Evolutionary conservation across 768 basidiomycete genomes (phyloP).

Genomic region (Sutorius australiensis): DNA sequence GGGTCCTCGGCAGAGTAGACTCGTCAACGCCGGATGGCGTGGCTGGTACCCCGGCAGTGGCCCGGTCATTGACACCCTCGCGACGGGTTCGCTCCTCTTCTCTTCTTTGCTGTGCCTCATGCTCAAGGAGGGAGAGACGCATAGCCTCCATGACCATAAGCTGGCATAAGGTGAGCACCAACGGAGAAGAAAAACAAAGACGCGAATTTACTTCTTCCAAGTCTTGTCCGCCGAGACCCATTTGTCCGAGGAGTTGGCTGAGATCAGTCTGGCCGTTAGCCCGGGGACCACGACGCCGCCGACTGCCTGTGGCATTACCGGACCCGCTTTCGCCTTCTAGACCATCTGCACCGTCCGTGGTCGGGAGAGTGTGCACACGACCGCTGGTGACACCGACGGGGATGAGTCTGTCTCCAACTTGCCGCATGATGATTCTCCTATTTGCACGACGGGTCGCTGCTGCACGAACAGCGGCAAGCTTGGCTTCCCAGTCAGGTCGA

Average conservation of each 20-base stretch:
- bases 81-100: constrained; percentile 67
- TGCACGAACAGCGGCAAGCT: constrained; percentile 89
- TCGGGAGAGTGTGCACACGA: constrained; percentile 62
- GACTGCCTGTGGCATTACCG: constrained; percentile 41
- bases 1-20: constrained; percentile 3
- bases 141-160: constrained; percentile 99
- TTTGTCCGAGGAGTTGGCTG: constrained; percentile 54
- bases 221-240: constrained; percentile 82
- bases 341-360: constrained; percentile 51
- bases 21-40: constrained; percentile 3
- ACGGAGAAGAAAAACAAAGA: constrained; percentile 22
- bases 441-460: constrained; percentile 96
- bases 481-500: constrained; percentile 97
- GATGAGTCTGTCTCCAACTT: constrained; percentile 95
- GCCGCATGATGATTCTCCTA: constrained; percentile 95
- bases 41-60: constrained; percentile 25
- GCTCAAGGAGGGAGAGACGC: constrained; percentile 89
- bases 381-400: constrained; percentile 96
- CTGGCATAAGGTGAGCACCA: constrained; percentile 38
- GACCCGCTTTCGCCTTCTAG: constrained; percentile 36
- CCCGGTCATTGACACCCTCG: constrained; percentile 38
- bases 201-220: constrained; percentile 74
- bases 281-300: constrained; percentile 58
- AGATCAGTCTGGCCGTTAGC: constrained; percentile 51
- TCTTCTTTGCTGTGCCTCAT: constrained; percentile 87